phyloP scores from a whole-genome alignment of 352 stramenopile genomes.

The Pythium plurisporium region DNA sequence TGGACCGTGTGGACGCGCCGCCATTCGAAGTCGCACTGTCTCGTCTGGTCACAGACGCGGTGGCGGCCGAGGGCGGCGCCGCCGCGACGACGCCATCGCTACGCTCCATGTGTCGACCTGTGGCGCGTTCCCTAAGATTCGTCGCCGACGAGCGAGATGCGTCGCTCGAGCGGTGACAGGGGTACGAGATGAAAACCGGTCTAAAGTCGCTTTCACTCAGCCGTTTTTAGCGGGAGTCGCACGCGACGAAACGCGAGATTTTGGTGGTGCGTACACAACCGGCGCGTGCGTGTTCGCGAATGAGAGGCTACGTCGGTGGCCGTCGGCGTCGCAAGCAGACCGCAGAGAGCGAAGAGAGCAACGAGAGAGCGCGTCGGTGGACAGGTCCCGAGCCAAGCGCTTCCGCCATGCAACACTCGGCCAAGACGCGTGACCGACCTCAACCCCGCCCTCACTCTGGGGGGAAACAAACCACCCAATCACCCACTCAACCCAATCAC shows the following conservation, averaged over 20 bases:
- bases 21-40: constrained; percentile 17
- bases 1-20: constrained; percentile 1
- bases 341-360: background rate
- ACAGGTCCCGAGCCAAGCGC: constrained; percentile 19
- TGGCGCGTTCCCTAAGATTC: too few species aligned
- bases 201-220: background rate
- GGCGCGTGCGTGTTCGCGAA: background rate
- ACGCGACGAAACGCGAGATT: background rate
- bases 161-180: too few species aligned
- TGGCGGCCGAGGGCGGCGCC: background rate
- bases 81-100: constrained; percentile 19
- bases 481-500: constrained; percentile 12
- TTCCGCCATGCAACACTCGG: constrained; percentile 24
- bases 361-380: constrained; percentile 2
- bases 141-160: too few species aligned
- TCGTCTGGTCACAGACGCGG: constrained; percentile 16
- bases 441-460: constrained; percentile 16
- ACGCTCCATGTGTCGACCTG: constrained; percentile 18
- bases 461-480: constrained; percentile 18
- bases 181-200: too few species aligned
- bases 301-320: background rate
- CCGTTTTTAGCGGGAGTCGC: constrained; percentile 3
- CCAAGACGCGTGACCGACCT: background rate
- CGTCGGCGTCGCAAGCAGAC: background rate
- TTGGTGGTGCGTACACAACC: background rate